phyloP scores from a whole-genome alignment of 2,329 filamentous ascomycete genomes.

The Ophiostoma angusticollis region DNA sequence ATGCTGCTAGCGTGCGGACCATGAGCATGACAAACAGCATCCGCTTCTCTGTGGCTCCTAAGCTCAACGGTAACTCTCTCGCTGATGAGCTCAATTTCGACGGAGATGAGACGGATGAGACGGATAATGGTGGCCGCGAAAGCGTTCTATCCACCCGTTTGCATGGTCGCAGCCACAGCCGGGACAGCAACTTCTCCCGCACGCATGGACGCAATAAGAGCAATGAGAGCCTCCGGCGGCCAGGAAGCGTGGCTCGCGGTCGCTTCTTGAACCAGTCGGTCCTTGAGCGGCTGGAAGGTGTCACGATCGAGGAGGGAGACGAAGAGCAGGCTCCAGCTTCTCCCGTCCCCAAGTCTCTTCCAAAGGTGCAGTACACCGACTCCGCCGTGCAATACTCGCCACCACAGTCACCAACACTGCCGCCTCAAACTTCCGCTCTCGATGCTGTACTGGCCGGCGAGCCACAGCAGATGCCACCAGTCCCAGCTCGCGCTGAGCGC shows the following conservation, averaged over 20 bases:
- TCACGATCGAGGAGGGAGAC: conserved; percentile 38
- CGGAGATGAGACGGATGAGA: conserved; percentile 59
- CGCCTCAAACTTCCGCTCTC: conserved; percentile 18
- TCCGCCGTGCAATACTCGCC: conserved; percentile 74
- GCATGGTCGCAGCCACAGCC: conserved; percentile 42
- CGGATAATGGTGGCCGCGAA: conserved; percentile 58
- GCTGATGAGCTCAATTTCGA: conserved; percentile 87
- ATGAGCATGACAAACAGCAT: conserved; percentile 62
- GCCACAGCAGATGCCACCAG: conserved; percentile 13
- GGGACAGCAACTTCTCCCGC: conserved; percentile 39
- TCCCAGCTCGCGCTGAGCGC: conserved; percentile 22
- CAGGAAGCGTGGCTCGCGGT: conserved; percentile 41
- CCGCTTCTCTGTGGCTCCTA: conserved; percentile 49
- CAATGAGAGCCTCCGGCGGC: conserved; percentile 42
- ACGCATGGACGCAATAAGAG: conserved; percentile 45
- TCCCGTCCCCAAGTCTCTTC: conserved; percentile 4
- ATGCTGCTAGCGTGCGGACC: conserved; percentile 59
- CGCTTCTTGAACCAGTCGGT: conserved; percentile 41
- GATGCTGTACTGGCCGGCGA: background rate
- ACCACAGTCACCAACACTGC: conserved; percentile 54
- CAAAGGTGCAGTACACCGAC: conserved; percentile 51
- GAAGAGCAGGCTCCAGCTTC: conserved; percentile 15
- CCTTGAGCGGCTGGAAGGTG: conserved; percentile 41
- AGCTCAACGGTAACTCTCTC: conserved; percentile 58
- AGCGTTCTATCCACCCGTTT: conserved; percentile 41